Evolutionary conservation across 2,329 filamentous ascomycete species (phyloP), one percentile per base, ranked within the genome.

Genomic region (Stachybotrys elegans): DNA sequence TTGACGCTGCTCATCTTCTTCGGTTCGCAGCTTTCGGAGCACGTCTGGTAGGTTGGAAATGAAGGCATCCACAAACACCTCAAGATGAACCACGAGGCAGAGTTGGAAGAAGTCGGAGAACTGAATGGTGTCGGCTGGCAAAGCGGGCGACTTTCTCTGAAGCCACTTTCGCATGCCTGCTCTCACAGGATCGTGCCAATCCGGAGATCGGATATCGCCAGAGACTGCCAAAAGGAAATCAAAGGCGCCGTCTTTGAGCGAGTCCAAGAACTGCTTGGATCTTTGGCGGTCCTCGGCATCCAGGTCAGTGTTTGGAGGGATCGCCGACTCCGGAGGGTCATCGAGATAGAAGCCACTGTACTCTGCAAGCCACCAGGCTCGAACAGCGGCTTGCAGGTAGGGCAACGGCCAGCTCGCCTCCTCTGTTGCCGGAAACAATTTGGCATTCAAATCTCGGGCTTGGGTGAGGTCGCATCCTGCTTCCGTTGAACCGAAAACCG

Each of bases 11-110:
- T 93, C 87, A 57, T 97, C 92, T 64, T 97, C 92, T 48, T 95
- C 90, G 2, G 83, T 78, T 50, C 92, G 88, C 22, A 97, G 72
- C 62, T 83, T 88, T 43, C 92, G 83, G 36, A 98, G 76, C 4
- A 93, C 85, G 66, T 97, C 91, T 1, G 93, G 93, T 70, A 97
- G 86, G 58, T 98, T 95, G 1, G 89, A 88, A 53, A 98, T 94
- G 60, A 95, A 94, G 5, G 87, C 86, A 59, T 97, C 92, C 7
- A 92, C 81, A 58, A 97, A 95, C 1, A 78, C 77, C 60, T 97
- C 92, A 9, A 97, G 67, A 57, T 91, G 87, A 46, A 84, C 78
- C 79, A 92, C 88, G 22, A 95, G 67, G 19, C 85, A 71, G 6
- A 73, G 60, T 50, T 87, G 84, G 59, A 97, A 89, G 51, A 83